These are phyloP conservation scores for Starmerella cellae DNA, from an alignment of 805 yeast species.

Conservation along the genomic window DNA sequence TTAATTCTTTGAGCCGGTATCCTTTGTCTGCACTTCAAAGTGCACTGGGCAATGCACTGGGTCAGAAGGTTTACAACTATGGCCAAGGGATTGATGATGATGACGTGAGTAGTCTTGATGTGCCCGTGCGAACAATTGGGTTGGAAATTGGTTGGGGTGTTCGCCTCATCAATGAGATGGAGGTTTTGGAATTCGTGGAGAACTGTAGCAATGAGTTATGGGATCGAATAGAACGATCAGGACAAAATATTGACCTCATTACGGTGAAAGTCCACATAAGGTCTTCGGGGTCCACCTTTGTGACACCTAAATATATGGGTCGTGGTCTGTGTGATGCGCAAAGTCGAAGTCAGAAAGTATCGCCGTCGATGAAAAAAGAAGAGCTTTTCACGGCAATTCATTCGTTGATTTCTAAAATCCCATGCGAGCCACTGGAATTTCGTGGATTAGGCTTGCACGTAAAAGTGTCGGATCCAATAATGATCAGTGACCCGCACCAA, in stretches of 20 bases:
- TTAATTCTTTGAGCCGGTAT: conserved; percentile 33
- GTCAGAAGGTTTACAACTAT: conserved; percentile 45
- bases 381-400: conserved; percentile 47
- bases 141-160: conserved; percentile 90
- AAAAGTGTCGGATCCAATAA: conserved; percentile 30
- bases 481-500: background rate
- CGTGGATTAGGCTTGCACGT: conserved; percentile 70
- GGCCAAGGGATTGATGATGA: conserved; percentile 50
- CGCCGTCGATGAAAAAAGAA: conserved; percentile 43
- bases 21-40: conserved; percentile 29
- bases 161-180: conserved; percentile 45
- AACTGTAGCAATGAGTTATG: conserved; percentile 48
- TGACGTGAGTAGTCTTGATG: conserved; percentile 37
- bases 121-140: conserved; percentile 55
- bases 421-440: conserved; percentile 51
- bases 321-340: conserved; percentile 64
- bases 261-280: conserved; percentile 52
- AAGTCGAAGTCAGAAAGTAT: conserved; percentile 42
- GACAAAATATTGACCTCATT: conserved; percentile 22
- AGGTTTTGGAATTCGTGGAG: conserved; percentile 52
- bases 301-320: conserved; percentile 71
- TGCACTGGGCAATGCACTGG: conserved; percentile 58
- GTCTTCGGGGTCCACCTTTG: conserved; percentile 52
- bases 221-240: conserved; percentile 40
- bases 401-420: conserved; percentile 41